These are phyloP conservation scores for Pyricularia pennisetigena DNA, from an alignment of 2,329 filamentous ascomycete genomes.

Conservation along the genomic window DNA sequence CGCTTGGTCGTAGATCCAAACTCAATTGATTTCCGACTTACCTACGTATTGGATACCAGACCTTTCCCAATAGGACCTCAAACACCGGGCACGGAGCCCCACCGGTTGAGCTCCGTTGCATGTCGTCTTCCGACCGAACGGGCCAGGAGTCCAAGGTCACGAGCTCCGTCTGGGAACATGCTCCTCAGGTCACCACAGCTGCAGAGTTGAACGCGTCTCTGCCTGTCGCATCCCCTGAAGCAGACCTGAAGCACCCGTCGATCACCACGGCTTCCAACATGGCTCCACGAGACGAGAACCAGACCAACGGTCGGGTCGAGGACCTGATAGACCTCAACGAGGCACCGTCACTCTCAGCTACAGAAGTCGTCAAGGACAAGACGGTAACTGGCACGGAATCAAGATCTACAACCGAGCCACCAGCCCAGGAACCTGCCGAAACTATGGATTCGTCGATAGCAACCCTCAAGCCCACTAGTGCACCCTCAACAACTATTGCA, in stretches of 20 bases:
- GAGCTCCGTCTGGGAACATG: slow-evolving; percentile 4
- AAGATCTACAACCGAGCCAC: neutral
- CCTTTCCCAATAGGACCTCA: slow-evolving; percentile 33
- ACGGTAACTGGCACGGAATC: slow-evolving; percentile 2
- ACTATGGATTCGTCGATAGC: slow-evolving; percentile 27
- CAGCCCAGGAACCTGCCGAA: slow-evolving; percentile 5
- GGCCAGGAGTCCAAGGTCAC: neutral
- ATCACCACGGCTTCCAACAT: neutral
- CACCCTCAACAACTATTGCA: slow-evolving; percentile 24
- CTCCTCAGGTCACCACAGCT: neutral
- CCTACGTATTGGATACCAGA: neutral
- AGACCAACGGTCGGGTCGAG: neutral
- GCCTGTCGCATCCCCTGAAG: neutral
- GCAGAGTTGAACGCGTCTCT: slow-evolving; percentile 1
- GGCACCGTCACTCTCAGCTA: slow-evolving; percentile 1
- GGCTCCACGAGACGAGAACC: neutral
- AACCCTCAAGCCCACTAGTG: slow-evolving; percentile 35
- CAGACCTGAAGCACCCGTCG: neutral
- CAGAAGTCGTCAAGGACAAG: slow-evolving; percentile 1
- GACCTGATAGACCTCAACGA: slow-evolving; percentile 3
- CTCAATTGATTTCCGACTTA: neutral
- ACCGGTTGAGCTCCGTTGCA: slow-evolving; percentile 8
- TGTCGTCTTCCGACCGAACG: slow-evolving; percentile 4
- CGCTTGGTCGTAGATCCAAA: neutral
- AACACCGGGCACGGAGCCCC: slow-evolving; percentile 47